Base-by-base conservation (phyloP, 2,329 filamentous ascomycete genomes). In the Aciculosporium take region DNA sequence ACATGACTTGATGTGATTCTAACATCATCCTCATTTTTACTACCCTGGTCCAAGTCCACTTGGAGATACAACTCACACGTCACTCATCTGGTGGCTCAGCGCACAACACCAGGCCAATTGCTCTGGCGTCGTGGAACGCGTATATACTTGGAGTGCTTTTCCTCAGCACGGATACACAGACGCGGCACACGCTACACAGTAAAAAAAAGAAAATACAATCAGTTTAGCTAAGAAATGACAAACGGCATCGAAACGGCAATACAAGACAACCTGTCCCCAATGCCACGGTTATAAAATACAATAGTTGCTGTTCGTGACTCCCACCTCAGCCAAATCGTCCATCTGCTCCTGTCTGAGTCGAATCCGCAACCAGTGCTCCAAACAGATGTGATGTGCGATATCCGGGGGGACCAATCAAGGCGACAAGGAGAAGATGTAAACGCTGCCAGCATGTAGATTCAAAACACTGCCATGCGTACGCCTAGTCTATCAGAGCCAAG, bases 211-310 rank as follows among this genome's bases (percentile, higher is more conserved):
- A 52, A 57, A 53, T 52, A 50, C 60, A 60, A 62, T 57, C 53
- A 59, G 59, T 50, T 52, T 54, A 62, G 54, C 59, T 61, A 61
- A 59, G 57, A 58, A 58, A 61, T 53, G 51, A 58, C 53, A 50
- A 52, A 55, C 53, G 49, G 47, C 51, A 50, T 45, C 50, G 54
- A 57, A 54, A 58, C 55, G 49, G 56, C 50, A 49, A 55, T 45
- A 49, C 30, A 37, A 55, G 44, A 49, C 50, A 56, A 50, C 48
- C 47, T 46, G 52, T 53, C 56, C 55, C 54, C 53, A 49, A 51
- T 54, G 53, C 53, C 53, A 53, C 52, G 48, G 53, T 53, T 62
- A 63, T 61, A 62, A 60, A 62, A 61, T 63, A 62, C 58, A 63
- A 57, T 53, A 59, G 52, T 54, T 55, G 52, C 52, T 54, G 49